These are phyloP conservation scores for Capsicum baccatum DNA, from an alignment of 257 asterid species.

Conservation along the genomic window DNA sequence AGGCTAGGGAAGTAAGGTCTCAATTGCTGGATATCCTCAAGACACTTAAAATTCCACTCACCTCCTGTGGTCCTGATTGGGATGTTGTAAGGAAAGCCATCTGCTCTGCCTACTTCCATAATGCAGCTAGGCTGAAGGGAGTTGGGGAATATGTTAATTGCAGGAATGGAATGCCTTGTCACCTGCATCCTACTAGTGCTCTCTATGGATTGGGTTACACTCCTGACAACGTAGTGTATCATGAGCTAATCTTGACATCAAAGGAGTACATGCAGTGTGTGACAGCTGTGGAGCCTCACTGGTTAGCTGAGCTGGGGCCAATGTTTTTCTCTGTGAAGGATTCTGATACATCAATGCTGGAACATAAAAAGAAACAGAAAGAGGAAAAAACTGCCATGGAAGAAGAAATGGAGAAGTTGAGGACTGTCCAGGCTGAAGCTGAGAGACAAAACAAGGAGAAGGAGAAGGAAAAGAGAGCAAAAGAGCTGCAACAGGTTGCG, in stretches of 20 bases:
- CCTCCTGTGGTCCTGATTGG: constrained; percentile 92
- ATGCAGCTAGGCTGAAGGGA: constrained; percentile 80
- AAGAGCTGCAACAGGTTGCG: constrained; percentile 69
- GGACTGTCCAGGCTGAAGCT: constrained; percentile 58
- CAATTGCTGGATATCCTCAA: constrained; percentile 81
- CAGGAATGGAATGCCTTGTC: constrained; percentile 93
- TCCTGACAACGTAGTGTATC: constrained; percentile 94
- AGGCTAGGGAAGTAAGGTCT: constrained; percentile 93
- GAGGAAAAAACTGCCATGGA: constrained; percentile 95
- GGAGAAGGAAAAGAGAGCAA: constrained; percentile 70
- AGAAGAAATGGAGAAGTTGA: constrained; percentile 91
- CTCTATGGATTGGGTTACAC: constrained; percentile 85
- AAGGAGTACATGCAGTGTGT: constrained; percentile 97
- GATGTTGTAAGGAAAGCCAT: constrained; percentile 85
- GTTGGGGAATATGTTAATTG: constrained; percentile 91
- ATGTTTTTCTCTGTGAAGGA: constrained; percentile 97
- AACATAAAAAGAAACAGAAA: constrained; percentile 87
- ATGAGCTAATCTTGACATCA: constrained; percentile 76
- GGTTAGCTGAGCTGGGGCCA: constrained; percentile 97
- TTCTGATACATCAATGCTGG: constrained; percentile 79
- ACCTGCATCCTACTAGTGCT: constrained; percentile 95
- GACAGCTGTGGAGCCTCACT: constrained; percentile 88
- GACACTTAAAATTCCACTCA: constrained; percentile 72
- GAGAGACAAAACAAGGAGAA: constrained; percentile 56
- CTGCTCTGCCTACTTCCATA: constrained; percentile 93